Evolutionary conservation across 2,329 filamentous ascomycete species (phyloP), one percentile per base, ranked within the genome.

Genomic region (Botryosphaeria dothidea): DNA sequence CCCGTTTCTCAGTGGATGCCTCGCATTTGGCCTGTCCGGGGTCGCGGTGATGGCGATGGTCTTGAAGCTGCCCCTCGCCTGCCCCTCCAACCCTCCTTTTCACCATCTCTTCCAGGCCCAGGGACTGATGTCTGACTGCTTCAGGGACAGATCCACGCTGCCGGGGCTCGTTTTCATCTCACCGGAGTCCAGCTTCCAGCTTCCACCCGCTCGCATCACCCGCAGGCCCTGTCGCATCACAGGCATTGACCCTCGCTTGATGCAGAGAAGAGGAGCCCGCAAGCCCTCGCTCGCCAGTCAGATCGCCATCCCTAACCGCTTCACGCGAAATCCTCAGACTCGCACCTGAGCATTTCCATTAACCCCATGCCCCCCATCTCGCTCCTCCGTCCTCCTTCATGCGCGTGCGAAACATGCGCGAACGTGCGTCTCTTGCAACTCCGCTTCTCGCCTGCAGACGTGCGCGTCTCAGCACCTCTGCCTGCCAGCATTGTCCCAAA

Each of bases 181-280:
- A 46, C 56, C 56, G 56, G 56, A 46, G 29, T 6, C n/a, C 38
- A 46, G 25, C 56, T 60, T 31, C 56, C 56, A 46, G 21, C 56
- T 46, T 60, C 56, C 56, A 60, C 56, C 56, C 56, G 56, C 25
- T 60, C 56, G 27, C 56, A 60, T 60, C 56, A 60, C 54, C 54
- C 54, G 54, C 54, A 45, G 23, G 29, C 54, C 54, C 54, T 57
- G 54, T 57, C 54, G 23, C 54, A 57, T 57, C 21, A 41, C 54
- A 43, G 23, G 25, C 8, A 17, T 17, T 49, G 46, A 29, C 46
- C 4, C 36, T 45, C 36, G 36, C 54, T 57, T 57, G 54, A n/a
- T 27, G 54, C 36, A 56, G 52, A 41, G 52, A 17, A 41, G 52
- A 38, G 52, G 52, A 34, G 52, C 52, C 19, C 52, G 23, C 25